Base-by-base conservation (phyloP, 2,329 filamentous ascomycete species). In the Incumbomyces delicatus region DNA sequence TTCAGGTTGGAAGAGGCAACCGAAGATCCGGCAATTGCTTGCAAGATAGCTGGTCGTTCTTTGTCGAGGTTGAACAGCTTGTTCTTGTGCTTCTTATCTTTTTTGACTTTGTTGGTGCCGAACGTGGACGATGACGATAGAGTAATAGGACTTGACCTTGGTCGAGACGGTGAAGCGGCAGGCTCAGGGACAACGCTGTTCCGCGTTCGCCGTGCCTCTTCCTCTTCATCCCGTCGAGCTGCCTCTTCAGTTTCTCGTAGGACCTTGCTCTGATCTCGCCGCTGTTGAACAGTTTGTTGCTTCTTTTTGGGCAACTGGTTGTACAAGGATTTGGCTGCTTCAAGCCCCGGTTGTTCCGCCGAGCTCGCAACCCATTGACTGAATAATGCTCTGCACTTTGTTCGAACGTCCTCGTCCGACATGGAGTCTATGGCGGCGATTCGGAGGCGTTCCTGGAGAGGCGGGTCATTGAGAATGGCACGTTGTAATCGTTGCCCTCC, bases 1-100 rank as follows among this genome's bases (percentile, higher is more conserved):
- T 83, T 75, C 33, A 98, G 73, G 61, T 94, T 95, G 0, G 86
- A 95, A n/a, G 87, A 83, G 2, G 88, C 86, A 33, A 96, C 85
- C 1, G 87, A 89, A 0, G 89, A 80, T 39, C 90, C 86, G 2
- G 90, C 92, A 53, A 98, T 88, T n/a, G 83, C 79, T 51, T 83
- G 79, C 54, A 95, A 83, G 71, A 98, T 88, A 50, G 84, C 75
- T 1, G 85, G 85, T 63, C 90, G 90, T 64, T 96, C 92, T 33
- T 80, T 83, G 57, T 94, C 86, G 0, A 96, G 73, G 60, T 85
- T 87, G 71, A 96, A 95, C 53, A 63, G 65, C 44, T 72, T 73
- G 49, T 73, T 80, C 57, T 78, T 78, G 54, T 72, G 70, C 54
- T 75, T 74, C 53, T 76, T 62, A 33, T 56, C 52, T 37, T 58